These are phyloP conservation scores for Simplicillium aogashimaense DNA, from an alignment of 2,329 filamentous ascomycete genomes.

Conservation along the genomic window DNA sequence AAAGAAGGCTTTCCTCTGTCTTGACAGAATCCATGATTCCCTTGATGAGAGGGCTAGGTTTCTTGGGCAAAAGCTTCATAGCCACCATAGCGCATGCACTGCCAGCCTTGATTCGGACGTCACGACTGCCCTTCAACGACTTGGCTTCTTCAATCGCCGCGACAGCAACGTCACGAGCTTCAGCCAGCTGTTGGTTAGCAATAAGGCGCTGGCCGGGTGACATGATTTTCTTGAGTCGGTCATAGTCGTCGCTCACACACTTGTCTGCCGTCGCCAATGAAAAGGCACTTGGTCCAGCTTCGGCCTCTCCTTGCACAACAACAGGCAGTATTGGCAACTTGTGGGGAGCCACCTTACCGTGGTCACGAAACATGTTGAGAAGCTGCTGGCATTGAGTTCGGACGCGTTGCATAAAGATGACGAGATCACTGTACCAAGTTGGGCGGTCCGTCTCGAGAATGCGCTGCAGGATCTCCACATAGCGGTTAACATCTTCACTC, in stretches of 20 bases:
- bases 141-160: conserved; percentile 72
- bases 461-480: conserved; percentile 55
- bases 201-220: conserved; percentile 81
- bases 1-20: conserved; percentile 78
- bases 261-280: conserved; percentile 81
- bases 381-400: conserved; percentile 87
- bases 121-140: conserved; percentile 67
- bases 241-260: conserved; percentile 76
- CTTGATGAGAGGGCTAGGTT: conserved; percentile 86
- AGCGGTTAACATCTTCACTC: conserved; percentile 35
- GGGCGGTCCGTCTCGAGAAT: conserved; percentile 79
- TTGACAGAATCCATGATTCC: conserved; percentile 98
- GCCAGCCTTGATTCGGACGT: conserved; percentile 76
- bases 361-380: conserved; percentile 83
- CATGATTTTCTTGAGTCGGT: conserved; percentile 80
- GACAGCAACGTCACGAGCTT: conserved; percentile 62
- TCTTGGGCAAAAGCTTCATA: conserved; percentile 84
- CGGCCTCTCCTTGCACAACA: conserved; percentile 84
- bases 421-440: conserved; percentile 76
- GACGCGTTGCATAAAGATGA: conserved; percentile 80
- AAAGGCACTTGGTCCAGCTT: conserved; percentile 88
- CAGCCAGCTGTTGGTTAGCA: conserved; percentile 66
- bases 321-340: conserved; percentile 77
- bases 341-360: conserved; percentile 67
- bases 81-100: conserved; percentile 82